Evolutionary conservation across 192 early-diverging fungal genomes (phyloP).

Genomic region (Backusella circina): DNA sequence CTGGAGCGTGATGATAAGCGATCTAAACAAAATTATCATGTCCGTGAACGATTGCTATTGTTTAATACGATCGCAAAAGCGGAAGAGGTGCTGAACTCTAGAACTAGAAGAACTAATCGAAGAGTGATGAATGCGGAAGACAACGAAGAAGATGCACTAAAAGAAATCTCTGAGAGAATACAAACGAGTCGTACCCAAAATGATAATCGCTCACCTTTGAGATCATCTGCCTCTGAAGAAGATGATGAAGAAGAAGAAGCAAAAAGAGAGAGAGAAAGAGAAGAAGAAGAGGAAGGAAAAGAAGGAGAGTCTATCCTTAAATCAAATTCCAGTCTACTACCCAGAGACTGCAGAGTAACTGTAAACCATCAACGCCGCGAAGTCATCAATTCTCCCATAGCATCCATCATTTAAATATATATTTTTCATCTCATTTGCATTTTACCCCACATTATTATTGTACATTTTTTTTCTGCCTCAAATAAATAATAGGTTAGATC

Average conservation of each 20-base stretch:
- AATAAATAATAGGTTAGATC: neutral
- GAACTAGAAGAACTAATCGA: slow-evolving; percentile 24
- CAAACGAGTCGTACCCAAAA: neutral
- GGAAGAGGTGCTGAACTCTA: slow-evolving; percentile 20
- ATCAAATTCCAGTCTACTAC: neutral
- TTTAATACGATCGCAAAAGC: slow-evolving; percentile 18
- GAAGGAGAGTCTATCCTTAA: neutral
- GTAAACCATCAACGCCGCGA: neutral
- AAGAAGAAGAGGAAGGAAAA: neutral
- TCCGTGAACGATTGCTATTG: slow-evolving; percentile 19
- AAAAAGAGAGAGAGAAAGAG: neutral
- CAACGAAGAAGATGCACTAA: neutral
- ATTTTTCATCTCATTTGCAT: neutral
- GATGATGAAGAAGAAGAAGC: neutral
- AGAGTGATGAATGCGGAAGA: slow-evolving; percentile 28
- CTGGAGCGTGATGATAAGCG: slow-evolving; percentile 26
- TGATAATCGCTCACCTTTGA: neutral
- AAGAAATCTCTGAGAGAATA: neutral
- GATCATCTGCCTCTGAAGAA: slow-evolving; percentile 2
- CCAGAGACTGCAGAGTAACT: slow-evolving; percentile 1
- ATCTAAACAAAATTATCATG: slow-evolving; percentile 10
- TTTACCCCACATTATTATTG: slow-evolving; percentile 2
- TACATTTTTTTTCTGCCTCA: neutral
- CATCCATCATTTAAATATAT: slow-evolving; percentile 1
- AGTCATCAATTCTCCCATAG: neutral